Evolutionary conservation across 352 stramenopile genomes (phyloP).

Genomic region (Globisporangium abappressorium): DNA sequence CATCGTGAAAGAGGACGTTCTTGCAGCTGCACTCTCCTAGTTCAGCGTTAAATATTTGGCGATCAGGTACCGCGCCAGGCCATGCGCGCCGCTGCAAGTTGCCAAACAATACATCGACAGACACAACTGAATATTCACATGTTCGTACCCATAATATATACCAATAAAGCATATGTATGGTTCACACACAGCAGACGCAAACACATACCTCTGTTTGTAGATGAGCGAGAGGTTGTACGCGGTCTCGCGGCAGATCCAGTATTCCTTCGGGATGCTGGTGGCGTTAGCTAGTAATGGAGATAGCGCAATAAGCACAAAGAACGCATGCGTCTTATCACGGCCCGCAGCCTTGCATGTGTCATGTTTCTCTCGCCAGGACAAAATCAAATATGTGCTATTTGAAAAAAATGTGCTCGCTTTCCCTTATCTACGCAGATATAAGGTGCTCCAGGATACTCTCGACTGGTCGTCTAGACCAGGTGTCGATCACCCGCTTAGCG

Average conservation of each 20-base stretch:
- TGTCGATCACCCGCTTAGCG: too few relatives aligned
- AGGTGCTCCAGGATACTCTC: too few relatives aligned
- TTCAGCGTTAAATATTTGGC: conserved; percentile 82
- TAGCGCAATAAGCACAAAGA: too few relatives aligned
- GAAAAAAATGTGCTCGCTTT: too few relatives aligned
- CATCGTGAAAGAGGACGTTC: background rate
- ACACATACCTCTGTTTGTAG: conserved; percentile 81
- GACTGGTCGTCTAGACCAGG: too few relatives aligned
- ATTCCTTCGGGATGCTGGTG: conserved; percentile 43
- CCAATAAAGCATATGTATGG: background rate
- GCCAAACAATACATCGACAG: background rate
- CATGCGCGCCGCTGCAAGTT: conserved; percentile 54
- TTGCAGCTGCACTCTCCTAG: conserved; percentile 9
- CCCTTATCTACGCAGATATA: too few relatives aligned
- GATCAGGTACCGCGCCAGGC: conserved; percentile 73
- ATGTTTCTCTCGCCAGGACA: too few relatives aligned
- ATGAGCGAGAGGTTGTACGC: conserved; percentile 89
- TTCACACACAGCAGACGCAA: background rate
- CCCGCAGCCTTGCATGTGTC: too few relatives aligned
- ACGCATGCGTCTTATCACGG: too few relatives aligned
- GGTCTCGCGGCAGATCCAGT: conserved; percentile 75
- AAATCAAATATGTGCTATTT: too few relatives aligned
- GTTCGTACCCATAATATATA: background rate
- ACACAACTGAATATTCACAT: background rate
- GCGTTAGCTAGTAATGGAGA: too few relatives aligned